These are phyloP conservation scores for Pisolithus tinctorius DNA, from an alignment of 768 basidiomycete genomes.

Conservation along the genomic window DNA sequence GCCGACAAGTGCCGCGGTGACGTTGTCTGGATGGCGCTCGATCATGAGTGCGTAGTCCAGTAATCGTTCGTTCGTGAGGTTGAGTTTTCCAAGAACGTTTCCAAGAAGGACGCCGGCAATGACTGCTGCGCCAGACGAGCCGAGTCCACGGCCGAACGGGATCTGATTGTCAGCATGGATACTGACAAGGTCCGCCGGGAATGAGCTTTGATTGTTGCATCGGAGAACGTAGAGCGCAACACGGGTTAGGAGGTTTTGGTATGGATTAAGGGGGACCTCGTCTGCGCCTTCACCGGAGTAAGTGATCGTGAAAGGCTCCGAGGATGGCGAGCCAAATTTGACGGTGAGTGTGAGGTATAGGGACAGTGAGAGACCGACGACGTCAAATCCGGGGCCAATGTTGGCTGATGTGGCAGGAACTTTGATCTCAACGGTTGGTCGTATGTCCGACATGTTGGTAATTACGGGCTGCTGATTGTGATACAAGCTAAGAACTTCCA, in stretches of 20 bases:
- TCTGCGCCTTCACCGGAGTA: conserved; percentile 86
- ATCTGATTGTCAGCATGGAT: conserved; percentile 89
- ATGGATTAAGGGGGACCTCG: conserved; percentile 89
- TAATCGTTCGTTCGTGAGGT: conserved; percentile 62
- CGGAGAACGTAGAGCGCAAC: conserved; percentile 98
- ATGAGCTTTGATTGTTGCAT: conserved; percentile 66
- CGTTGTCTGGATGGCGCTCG: conserved; percentile 98
- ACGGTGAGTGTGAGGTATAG: conserved; percentile 76
- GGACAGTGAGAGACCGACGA: conserved; percentile 95
- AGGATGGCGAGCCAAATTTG: conserved; percentile 32
- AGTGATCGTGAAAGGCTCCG: conserved; percentile 52
- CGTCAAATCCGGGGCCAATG: conserved; percentile 98
- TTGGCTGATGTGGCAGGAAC: conserved; percentile 98
- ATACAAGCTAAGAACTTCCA: neutral
- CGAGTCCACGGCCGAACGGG: conserved; percentile 95
- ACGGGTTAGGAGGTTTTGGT: conserved; percentile 95
- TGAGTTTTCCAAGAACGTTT: conserved; percentile 69
- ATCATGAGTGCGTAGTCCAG: conserved; percentile 99
- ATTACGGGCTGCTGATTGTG: too few relatives aligned
- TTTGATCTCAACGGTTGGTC: conserved; percentile 54
- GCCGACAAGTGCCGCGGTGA: conserved; percentile 93
- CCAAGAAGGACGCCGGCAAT: conserved; percentile 93
- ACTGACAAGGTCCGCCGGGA: conserved; percentile 61
- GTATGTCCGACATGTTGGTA: conserved; percentile 14
- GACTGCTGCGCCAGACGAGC: conserved; percentile 98